A percentile compares a stretch with the other conserved stretches of the same genome.
Conservation (phyloP, 148 eudicot genomes). For the Drosera capensis region DNA sequence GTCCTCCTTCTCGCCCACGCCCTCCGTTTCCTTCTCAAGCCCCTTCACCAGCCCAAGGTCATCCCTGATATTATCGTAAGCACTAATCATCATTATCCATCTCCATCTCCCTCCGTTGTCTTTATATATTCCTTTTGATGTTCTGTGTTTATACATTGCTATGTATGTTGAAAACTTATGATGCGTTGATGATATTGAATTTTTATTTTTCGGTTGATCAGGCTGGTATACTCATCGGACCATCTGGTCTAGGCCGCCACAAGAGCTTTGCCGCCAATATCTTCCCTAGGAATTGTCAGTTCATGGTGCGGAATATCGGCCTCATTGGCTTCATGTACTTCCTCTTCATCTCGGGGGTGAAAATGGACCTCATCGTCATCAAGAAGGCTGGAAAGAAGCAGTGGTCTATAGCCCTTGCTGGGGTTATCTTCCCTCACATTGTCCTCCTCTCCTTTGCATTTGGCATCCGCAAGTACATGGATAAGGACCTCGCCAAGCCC, state of each 20-base stretch:
- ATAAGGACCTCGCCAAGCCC: constrained; percentile 16
- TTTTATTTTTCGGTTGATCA: constrained; percentile 9
- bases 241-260: constrained; percentile 46
- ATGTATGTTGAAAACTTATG: not conserved
- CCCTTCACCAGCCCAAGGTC: constrained; percentile 54
- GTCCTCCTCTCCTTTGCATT: constrained; percentile 13
- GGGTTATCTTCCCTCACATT: constrained; percentile 24
- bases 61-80: constrained; percentile 61
- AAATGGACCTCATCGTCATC: constrained; percentile 41
- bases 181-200: not conserved
- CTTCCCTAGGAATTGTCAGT: constrained; percentile 30
- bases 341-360: constrained; percentile 61
- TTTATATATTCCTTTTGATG: not conserved
- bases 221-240: constrained; percentile 85
- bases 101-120: not conserved
- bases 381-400: constrained; percentile 37
- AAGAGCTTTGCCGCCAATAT: constrained; percentile 16
- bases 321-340: constrained; percentile 59
- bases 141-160: not conserved
- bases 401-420: constrained; percentile 27
- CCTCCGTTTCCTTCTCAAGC: constrained; percentile 46
- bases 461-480: constrained; percentile 21
- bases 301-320: constrained; percentile 33
- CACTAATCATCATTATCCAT: not conserved
- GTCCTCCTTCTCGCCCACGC: constrained; percentile 30